Percentiles rank a stretch among this genome's conserved stretches.
phyloP scores from a whole-genome alignment of 371 early-diverging fungal species.

The Lichtheimia ramosa region DNA sequence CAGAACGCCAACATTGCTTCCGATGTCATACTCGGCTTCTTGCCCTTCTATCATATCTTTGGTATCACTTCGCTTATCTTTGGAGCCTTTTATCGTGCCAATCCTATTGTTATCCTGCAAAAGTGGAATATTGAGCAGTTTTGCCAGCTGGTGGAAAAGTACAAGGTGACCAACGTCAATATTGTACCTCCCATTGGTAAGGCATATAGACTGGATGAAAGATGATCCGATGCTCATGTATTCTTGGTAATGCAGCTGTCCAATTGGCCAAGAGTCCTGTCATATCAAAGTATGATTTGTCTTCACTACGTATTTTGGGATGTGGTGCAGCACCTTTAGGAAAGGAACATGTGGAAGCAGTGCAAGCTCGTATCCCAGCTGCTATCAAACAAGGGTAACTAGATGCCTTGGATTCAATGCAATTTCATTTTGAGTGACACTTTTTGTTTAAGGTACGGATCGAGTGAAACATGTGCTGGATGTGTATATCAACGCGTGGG shows the following conservation, averaged over 20 bases:
- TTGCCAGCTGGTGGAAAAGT: slow-evolving; percentile 56
- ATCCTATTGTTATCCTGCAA: slow-evolving; percentile 57
- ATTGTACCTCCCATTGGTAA: slow-evolving; percentile 81
- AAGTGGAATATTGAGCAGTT: slow-evolving; percentile 64
- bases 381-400: slow-evolving; percentile 63
- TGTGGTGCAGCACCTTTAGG: slow-evolving; percentile 87
- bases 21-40: slow-evolving; percentile 61
- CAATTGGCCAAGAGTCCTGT: slow-evolving; percentile 65
- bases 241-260: slow-evolving; percentile 26
- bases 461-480: slow-evolving; percentile 71
- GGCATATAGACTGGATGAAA: not conserved
- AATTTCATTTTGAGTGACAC: slow-evolving; percentile 41
- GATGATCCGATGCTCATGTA: not conserved
- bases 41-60: slow-evolving; percentile 86
- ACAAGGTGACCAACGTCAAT: slow-evolving; percentile 65
- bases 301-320: slow-evolving; percentile 57
- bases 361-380: slow-evolving; percentile 54
- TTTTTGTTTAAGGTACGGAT: slow-evolving; percentile 53
- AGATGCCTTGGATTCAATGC: slow-evolving; percentile 39
- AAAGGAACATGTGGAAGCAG: slow-evolving; percentile 52
- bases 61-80: slow-evolving; percentile 51
- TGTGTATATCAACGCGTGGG: slow-evolving; percentile 31
- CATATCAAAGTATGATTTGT: slow-evolving; percentile 68
- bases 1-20: slow-evolving; percentile 19
- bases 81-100: slow-evolving; percentile 30